Conservation (phyloP, 495 filamentous ascomycete species). For the Lophiotrema nucula region DNA sequence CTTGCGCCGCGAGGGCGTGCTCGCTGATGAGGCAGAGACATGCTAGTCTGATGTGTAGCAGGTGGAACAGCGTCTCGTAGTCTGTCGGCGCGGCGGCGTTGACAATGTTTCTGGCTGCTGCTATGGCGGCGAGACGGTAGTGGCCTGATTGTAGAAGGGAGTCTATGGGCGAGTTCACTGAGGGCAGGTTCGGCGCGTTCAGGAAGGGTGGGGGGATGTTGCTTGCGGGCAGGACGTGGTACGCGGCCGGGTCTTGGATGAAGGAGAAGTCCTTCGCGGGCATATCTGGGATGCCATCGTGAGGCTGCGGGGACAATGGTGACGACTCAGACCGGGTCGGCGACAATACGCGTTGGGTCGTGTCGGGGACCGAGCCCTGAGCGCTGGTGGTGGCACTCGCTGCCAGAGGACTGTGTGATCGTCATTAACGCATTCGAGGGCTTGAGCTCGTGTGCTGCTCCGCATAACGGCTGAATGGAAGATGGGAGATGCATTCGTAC, state of each 20-base stretch:
- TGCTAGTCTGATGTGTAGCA: conserved; percentile 81
- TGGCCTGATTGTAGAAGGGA: conserved; percentile 58
- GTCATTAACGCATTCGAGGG: neutral
- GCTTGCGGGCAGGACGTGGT: conserved; percentile 70
- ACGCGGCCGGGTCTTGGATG: conserved; percentile 74
- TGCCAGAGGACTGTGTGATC: conserved; percentile 17
- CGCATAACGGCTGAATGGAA: conserved; percentile 5
- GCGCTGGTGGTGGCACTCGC: neutral
- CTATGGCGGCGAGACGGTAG: conserved; percentile 72
- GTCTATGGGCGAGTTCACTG: conserved; percentile 47
- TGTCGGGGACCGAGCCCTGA: neutral
- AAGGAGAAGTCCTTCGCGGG: conserved; percentile 71
- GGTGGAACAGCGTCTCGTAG: conserved; percentile 62
- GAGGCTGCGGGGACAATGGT: conserved; percentile 1
- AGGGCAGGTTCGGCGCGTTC: conserved; percentile 40
- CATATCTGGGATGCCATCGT: conserved; percentile 37
- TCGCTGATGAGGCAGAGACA: conserved; percentile 73
- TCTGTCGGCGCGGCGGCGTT: conserved; percentile 57
- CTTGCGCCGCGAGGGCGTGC: conserved; percentile 71
- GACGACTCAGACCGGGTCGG: conserved; percentile 18
- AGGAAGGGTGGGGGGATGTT: conserved; percentile 63
- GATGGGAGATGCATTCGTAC: conserved; percentile 28
- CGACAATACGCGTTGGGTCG: conserved; percentile 20
- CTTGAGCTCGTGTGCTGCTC: no score
- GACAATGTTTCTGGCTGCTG: conserved; percentile 63